phyloP scores from a whole-genome alignment of 163 green algal genomes.

The Prototheca wickerhamii region DNA sequence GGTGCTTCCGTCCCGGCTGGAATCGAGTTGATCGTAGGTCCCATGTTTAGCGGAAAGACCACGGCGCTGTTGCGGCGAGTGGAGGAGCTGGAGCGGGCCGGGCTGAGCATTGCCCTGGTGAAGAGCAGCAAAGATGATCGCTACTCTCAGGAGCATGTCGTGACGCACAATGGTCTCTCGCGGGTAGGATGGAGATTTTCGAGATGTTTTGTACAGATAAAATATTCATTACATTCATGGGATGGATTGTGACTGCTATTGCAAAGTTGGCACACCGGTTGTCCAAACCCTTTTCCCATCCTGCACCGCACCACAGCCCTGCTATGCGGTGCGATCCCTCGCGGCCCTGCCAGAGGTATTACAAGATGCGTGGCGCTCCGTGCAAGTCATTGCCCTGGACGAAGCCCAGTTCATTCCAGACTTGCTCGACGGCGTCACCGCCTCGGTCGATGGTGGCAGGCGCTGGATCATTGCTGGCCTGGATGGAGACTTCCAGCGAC shows the following conservation, averaged over 20 bases:
- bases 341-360: conserved; percentile 16
- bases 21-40: conserved; percentile 65
- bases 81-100: conserved; percentile 19
- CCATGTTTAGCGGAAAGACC: conserved; percentile 86
- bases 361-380: conserved; percentile 6
- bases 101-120: conserved; percentile 43
- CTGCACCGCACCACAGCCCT: conserved; percentile 20
- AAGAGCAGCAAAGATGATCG: conserved; percentile 61
- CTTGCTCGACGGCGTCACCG: conserved; percentile 57
- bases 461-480: conserved; percentile 74
- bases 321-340: conserved; percentile 29
- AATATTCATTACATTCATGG: background rate
- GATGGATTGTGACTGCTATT: background rate
- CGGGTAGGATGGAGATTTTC: conserved; percentile 9
- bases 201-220: background rate
- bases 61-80: conserved; percentile 54
- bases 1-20: conserved; percentile 1
- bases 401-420: conserved; percentile 87
- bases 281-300: background rate
- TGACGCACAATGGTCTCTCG: conserved; percentile 53
- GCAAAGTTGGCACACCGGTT: background rate
- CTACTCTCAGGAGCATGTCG: conserved; percentile 41
- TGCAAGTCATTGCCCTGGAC: conserved; percentile 67
- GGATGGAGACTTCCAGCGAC: conserved; percentile 69
- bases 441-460: conserved; percentile 61